Conservation (phyloP, 352 stramenopile genomes). For the Plasmopara halstedii region DNA sequence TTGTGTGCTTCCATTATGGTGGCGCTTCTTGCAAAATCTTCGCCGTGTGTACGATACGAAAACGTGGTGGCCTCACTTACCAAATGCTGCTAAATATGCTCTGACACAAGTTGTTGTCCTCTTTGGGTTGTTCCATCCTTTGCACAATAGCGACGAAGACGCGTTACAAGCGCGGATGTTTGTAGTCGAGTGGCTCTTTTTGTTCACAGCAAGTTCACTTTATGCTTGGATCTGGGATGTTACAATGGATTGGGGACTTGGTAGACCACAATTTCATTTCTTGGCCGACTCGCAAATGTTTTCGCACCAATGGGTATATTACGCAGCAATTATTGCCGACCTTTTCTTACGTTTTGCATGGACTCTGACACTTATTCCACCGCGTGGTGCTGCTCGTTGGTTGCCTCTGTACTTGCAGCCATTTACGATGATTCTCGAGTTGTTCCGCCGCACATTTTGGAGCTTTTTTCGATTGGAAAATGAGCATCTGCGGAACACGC, state of each 20-base stretch:
- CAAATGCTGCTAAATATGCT: slow-evolving; percentile 95
- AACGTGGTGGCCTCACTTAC: slow-evolving; percentile 92
- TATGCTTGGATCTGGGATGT: slow-evolving; percentile 83
- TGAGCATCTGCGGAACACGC: slow-evolving; percentile 80
- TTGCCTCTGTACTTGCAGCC: slow-evolving; percentile 75
- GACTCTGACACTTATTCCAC: slow-evolving; percentile 74
- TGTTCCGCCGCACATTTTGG: slow-evolving; percentile 82
- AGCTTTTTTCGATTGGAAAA: slow-evolving; percentile 84
- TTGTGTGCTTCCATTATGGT: slow-evolving; percentile 92
- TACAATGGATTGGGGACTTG: slow-evolving; percentile 83
- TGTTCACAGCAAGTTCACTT: slow-evolving; percentile 75
- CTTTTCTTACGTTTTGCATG: slow-evolving; percentile 79
- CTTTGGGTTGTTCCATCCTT: slow-evolving; percentile 82
- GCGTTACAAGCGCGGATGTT: slow-evolving; percentile 29
- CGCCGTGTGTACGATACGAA: slow-evolving; percentile 92
- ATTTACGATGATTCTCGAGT: slow-evolving; percentile 80
- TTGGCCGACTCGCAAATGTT: slow-evolving; percentile 82
- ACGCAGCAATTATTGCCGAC: slow-evolving; percentile 66
- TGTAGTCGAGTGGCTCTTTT: slow-evolving; percentile 61
- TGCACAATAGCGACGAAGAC: slow-evolving; percentile 33
- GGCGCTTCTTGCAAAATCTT: slow-evolving; percentile 96
- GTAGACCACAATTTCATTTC: slow-evolving; percentile 68
- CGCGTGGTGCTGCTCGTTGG: slow-evolving; percentile 41
- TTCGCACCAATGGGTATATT: slow-evolving; percentile 72
- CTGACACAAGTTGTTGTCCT: slow-evolving; percentile 78